Percentiles rank a stretch among this genome's conserved stretches.
These are phyloP conservation scores for Fraxinus pennsylvanica DNA, from an alignment of 257 asterid species.

Conservation along the genomic window DNA sequence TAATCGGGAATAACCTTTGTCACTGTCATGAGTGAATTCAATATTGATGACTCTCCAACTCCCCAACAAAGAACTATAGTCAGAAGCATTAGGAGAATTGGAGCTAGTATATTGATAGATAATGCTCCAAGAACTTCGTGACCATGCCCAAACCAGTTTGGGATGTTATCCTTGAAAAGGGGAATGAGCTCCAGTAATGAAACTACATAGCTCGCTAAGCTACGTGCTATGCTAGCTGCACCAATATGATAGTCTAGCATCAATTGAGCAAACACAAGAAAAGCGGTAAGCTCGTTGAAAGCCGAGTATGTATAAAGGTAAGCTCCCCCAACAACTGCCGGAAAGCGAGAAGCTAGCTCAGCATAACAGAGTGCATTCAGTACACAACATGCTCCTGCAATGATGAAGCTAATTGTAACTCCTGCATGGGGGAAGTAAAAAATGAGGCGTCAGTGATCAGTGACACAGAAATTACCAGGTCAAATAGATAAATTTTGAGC, in stretches of 20 bases:
- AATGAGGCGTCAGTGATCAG: constrained; percentile 22
- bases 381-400: constrained; percentile 85
- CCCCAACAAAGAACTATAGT: constrained; percentile 81
- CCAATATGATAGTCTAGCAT: constrained; percentile 97
- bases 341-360: constrained; percentile 85
- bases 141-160: constrained; percentile 93
- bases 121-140: constrained; percentile 66
- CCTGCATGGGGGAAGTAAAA: constrained; percentile 53
- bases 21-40: constrained; percentile 75
- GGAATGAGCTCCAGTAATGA: constrained; percentile 78
- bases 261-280: constrained; percentile 85
- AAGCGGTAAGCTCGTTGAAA: constrained; percentile 93
- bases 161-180: constrained; percentile 60
- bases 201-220: constrained; percentile 84
- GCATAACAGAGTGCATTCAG: constrained; percentile 95
- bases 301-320: constrained; percentile 86
- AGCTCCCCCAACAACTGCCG: constrained; percentile 99
- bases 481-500: background rate
- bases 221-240: constrained; percentile 98
- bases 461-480: constrained; percentile 12
- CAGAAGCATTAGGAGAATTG: constrained; percentile 63
- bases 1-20: constrained; percentile 47
- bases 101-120: constrained; percentile 79
- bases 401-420: constrained; percentile 79
- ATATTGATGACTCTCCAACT: constrained; percentile 87